Percentiles rank a stretch among this genome's conserved stretches.
Conservation (phyloP, 108 stramenopile genomes). For the Skeletonema grethae region DNA sequence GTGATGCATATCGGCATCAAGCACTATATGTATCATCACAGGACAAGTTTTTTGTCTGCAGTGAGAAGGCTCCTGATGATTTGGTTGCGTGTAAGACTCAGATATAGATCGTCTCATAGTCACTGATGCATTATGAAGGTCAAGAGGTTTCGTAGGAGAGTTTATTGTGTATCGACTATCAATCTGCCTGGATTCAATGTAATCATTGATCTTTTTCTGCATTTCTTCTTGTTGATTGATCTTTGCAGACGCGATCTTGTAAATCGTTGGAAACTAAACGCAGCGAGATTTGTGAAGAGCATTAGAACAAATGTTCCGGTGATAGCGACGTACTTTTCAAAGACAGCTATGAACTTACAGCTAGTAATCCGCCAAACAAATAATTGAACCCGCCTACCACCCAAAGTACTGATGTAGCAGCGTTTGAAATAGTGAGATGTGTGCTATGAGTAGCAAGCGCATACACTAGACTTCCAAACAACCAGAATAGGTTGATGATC, state of each 20-base stretch:
- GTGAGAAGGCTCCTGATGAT: neutral
- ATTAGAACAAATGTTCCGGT: neutral
- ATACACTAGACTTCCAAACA: conserved; percentile 17
- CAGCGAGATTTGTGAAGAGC: neutral
- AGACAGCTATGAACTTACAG: conserved; percentile 3
- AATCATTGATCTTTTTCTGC: neutral
- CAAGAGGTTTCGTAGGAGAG: neutral
- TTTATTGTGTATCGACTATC: neutral
- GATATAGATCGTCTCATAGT: neutral
- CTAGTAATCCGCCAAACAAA: conserved; percentile 19
- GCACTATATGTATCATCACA: neutral
- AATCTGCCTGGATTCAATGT: neutral
- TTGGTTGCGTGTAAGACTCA: neutral
- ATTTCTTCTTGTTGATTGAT: neutral
- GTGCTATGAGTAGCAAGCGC: neutral
- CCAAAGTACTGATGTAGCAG: neutral
- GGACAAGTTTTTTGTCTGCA: neutral
- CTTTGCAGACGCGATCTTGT: neutral
- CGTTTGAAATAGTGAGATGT: neutral
- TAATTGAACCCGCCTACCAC: conserved; percentile 16
- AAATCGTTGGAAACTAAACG: conserved; percentile 19
- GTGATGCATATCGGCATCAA: neutral
- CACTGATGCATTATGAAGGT: neutral
- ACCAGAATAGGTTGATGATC: conserved; percentile 14
- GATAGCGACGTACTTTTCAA: neutral